Percentiles rank a stretch among this genome's conserved stretches.
Conservation (phyloP, 2,329 filamentous ascomycete species). For the Cercospora sp. region DNA sequence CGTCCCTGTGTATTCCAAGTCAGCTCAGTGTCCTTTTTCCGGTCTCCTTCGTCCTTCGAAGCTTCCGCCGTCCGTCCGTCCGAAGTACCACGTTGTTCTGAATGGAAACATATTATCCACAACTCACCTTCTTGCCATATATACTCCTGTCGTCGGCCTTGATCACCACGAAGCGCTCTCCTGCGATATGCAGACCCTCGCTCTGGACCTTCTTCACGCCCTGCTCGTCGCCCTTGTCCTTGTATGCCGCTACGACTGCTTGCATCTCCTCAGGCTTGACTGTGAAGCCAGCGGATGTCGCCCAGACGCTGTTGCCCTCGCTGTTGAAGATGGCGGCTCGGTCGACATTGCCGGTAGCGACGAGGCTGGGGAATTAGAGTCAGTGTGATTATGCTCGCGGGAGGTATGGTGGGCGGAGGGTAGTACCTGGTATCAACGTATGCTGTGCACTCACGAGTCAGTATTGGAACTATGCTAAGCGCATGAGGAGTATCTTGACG, state of each 20-base stretch:
- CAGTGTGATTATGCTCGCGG: constrained; percentile 25
- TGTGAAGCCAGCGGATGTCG: constrained; percentile 67
- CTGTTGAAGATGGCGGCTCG: constrained; percentile 81
- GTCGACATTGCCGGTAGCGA: constrained; percentile 76
- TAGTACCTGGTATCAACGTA: constrained; percentile 64
- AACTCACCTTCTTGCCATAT: constrained; percentile 79
- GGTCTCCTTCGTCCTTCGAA: not conserved
- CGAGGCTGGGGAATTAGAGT: constrained; percentile 60
- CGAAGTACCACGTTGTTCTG: not conserved
- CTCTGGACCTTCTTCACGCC: constrained; percentile 66
- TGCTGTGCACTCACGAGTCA: constrained; percentile 43
- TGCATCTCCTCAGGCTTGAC: constrained; percentile 65
- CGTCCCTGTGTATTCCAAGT: constrained; percentile 60
- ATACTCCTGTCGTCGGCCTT: constrained; percentile 75
- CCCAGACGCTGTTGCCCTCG: constrained; percentile 81
- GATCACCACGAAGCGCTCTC: constrained; percentile 76
- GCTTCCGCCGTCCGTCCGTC: not conserved
- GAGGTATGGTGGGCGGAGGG: constrained; percentile 16
- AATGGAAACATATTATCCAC: not conserved
- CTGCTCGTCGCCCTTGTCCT: constrained; percentile 53
- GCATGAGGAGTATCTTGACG: not conserved
- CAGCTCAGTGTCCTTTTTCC: not conserved
- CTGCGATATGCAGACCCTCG: constrained; percentile 73
- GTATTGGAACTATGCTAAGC: not conserved
- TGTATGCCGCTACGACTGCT: constrained; percentile 53